Evolutionary conservation across 139 green algal species (phyloP).

Genomic region (Coelastrella sp.): DNA sequence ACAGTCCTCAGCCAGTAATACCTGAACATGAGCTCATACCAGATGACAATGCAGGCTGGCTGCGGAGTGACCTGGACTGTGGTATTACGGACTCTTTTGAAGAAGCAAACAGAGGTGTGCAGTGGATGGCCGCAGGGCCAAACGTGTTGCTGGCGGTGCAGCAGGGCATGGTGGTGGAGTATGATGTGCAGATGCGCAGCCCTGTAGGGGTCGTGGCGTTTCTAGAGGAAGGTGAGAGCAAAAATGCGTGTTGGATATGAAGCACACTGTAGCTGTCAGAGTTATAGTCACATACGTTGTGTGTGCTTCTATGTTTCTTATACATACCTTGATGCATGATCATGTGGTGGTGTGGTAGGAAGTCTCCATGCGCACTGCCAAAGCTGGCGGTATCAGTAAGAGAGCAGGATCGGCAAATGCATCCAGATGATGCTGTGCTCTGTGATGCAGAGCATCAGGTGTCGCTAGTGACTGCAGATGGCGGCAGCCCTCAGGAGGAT

Average conservation of each 20-base stretch:
- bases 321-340: too few relatives aligned
- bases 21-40: slow-evolving; percentile 76
- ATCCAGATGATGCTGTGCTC: neutral
- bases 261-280: too few relatives aligned
- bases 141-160: slow-evolving; percentile 72
- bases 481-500: neutral
- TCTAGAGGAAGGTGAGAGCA: slow-evolving; percentile 43
- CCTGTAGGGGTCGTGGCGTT: slow-evolving; percentile 72
- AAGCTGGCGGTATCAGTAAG: too few relatives aligned
- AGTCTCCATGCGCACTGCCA: too few relatives aligned
- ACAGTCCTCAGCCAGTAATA: slow-evolving; percentile 55
- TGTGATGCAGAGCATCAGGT: slow-evolving; percentile 35
- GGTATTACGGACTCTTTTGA: slow-evolving; percentile 20
- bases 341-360: too few relatives aligned
- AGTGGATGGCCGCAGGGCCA: slow-evolving; percentile 64
- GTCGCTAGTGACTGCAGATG: slow-evolving; percentile 47
- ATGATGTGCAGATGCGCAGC: slow-evolving; percentile 62
- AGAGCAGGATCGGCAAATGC: neutral
- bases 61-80: slow-evolving; percentile 70
- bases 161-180: slow-evolving; percentile 66
- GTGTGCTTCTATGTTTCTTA: too few relatives aligned
- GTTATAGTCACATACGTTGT: too few relatives aligned
- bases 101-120: neutral
- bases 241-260: too few relatives aligned
- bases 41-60: slow-evolving; percentile 71